Conservation (phyloP, 805 yeast genomes). For the Zygosaccharomyces bisporus region DNA sequence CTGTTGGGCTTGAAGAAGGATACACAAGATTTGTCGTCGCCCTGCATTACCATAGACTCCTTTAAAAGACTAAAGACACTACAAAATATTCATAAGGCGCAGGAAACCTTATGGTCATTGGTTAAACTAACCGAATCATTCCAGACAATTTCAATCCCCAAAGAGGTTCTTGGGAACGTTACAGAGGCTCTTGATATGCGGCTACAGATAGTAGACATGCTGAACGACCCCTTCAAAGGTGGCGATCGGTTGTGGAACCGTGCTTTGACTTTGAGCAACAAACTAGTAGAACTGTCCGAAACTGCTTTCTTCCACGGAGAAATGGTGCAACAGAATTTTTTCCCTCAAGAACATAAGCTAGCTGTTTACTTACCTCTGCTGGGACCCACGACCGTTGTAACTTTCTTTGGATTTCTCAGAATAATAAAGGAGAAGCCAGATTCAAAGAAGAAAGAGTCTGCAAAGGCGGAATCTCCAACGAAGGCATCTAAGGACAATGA, state of each 20-base stretch:
- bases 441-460: not conserved
- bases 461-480: slow-evolving; percentile 4
- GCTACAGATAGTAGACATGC: slow-evolving; percentile 27
- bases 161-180: slow-evolving; percentile 59
- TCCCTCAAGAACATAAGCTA: slow-evolving; percentile 92
- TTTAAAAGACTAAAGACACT: slow-evolving; percentile 56
- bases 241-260: slow-evolving; percentile 39
- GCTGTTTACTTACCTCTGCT: slow-evolving; percentile 89
- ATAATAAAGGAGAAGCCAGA: slow-evolving; percentile 37
- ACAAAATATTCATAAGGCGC: slow-evolving; percentile 56
- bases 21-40: slow-evolving; percentile 47
- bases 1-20: slow-evolving; percentile 63
- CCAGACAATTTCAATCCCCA: slow-evolving; percentile 80
- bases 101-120: slow-evolving; percentile 70
- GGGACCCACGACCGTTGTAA: slow-evolving; percentile 78
- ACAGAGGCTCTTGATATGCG: slow-evolving; percentile 45
- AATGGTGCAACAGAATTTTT: slow-evolving; percentile 92
- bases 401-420: slow-evolving; percentile 49
- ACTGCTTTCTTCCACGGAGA: slow-evolving; percentile 87
- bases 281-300: slow-evolving; percentile 38
- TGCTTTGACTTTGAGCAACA: slow-evolving; percentile 59
- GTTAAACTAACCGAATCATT: slow-evolving; percentile 63
- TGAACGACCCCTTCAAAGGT: slow-evolving; percentile 32
- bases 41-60: slow-evolving; percentile 60
- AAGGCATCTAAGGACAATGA: slow-evolving; percentile 3